Evolutionary conservation across 257 asterid species (phyloP).

Genomic region (Nicotiana attenuata): DNA sequence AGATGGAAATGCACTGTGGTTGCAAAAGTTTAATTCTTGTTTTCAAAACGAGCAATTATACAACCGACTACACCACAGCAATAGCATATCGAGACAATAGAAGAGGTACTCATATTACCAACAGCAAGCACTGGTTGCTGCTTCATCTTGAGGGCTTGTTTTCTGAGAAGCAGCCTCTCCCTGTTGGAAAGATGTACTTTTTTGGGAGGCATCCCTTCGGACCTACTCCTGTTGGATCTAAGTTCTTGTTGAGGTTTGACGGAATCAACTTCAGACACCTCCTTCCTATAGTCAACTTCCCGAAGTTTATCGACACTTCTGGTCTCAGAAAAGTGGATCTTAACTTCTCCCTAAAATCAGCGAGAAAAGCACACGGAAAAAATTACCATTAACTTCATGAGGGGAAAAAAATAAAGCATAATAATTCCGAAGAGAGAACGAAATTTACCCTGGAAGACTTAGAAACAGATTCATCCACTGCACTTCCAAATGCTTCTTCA

Average conservation of each 20-base stretch:
- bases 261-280: slow-evolving; percentile 18
- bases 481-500: slow-evolving; percentile 16
- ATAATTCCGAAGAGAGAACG: background rate
- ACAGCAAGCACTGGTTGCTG: slow-evolving; percentile 66
- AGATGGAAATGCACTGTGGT: background rate
- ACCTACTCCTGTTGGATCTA: slow-evolving; percentile 22
- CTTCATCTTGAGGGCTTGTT: slow-evolving; percentile 68
- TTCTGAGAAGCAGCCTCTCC: slow-evolving; percentile 87
- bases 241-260: slow-evolving; percentile 25
- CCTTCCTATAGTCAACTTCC: slow-evolving; percentile 14
- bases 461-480: slow-evolving; percentile 6
- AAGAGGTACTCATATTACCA: slow-evolving; percentile 41
- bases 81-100: background rate
- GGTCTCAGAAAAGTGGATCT: slow-evolving; percentile 26
- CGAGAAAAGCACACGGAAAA: slow-evolving; percentile 5
- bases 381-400: background rate
- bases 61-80: background rate
- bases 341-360: slow-evolving; percentile 30
- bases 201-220: slow-evolving; percentile 25
- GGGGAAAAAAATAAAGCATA: background rate
- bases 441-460: slow-evolving; percentile 21
- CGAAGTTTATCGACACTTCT: slow-evolving; percentile 13
- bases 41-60: background rate
- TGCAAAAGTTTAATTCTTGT: background rate
- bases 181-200: slow-evolving; percentile 62